phyloP scores from a whole-genome alignment of 768 basidiomycete species.

The Paxillus ammoniavirescens region DNA sequence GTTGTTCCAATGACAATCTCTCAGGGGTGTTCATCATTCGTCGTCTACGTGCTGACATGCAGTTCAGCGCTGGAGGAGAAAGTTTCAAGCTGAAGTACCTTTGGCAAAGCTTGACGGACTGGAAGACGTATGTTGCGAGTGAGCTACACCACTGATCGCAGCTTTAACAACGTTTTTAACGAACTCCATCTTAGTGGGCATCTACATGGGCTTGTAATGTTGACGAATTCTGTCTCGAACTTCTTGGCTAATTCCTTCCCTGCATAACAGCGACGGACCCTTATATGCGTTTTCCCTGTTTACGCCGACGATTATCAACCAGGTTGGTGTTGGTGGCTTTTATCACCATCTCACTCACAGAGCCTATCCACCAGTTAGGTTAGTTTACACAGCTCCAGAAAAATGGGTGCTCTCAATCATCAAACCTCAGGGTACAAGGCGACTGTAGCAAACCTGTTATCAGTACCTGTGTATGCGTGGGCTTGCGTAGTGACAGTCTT shows the following conservation, averaged over 20 bases:
- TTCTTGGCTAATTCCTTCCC: constrained; percentile 3
- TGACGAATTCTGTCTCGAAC: not conserved
- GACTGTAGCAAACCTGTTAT: constrained; percentile 69
- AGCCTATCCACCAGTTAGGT: constrained; percentile 17
- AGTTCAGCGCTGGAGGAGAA: constrained; percentile 63
- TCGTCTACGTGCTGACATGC: constrained; percentile 62
- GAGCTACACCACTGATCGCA: constrained; percentile 22
- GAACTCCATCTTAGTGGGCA: constrained; percentile 47
- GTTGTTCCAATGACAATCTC: not conserved
- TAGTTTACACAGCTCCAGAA: not conserved
- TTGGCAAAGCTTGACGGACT: constrained; percentile 60
- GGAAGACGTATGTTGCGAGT: constrained; percentile 77
- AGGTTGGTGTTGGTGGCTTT: constrained; percentile 39
- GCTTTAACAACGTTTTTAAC: constrained; percentile 1
- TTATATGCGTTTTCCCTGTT: constrained; percentile 55
- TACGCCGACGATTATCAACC: constrained; percentile 43
- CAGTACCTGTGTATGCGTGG: constrained; percentile 77
- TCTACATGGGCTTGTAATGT: constrained; percentile 67
- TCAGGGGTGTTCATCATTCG: constrained; percentile 62
- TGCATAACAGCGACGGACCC: constrained; percentile 42
- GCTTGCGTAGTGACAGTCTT: constrained; percentile 63
- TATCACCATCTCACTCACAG: not conserved
- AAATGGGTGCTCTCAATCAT: not conserved
- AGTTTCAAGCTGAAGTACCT: constrained; percentile 54
- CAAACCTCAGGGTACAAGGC: constrained; percentile 49